phyloP scores from a whole-genome alignment of 1,139 yeast species.

The Pneumocystis murina region DNA sequence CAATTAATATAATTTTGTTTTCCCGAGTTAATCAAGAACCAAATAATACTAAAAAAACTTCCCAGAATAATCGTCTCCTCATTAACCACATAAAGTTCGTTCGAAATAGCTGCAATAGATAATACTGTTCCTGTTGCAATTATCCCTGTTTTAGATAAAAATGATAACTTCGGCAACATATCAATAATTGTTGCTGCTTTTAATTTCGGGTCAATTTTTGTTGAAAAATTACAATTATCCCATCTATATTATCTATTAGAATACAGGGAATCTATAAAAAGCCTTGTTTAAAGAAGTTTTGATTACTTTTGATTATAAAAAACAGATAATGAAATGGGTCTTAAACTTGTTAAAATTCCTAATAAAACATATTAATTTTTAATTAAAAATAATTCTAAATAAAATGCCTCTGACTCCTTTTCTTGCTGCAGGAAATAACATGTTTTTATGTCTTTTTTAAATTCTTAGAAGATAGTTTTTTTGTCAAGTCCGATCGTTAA shows the following conservation, averaged over 20 bases:
- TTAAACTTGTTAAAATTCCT: background rate
- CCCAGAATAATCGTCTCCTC: conserved; percentile 80
- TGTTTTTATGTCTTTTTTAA: background rate
- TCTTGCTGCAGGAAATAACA: background rate
- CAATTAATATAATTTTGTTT: conserved; percentile 92
- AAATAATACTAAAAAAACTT: conserved; percentile 64
- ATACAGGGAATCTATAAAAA: background rate
- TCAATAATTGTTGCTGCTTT: conserved; percentile 83
- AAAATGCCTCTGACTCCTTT: background rate
- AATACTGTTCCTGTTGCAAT: conserved; percentile 93
- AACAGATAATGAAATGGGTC: background rate
- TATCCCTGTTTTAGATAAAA: conserved; percentile 83
- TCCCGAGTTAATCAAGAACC: conserved; percentile 66
- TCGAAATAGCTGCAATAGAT: conserved; percentile 81
- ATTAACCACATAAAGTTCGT: conserved; percentile 81
- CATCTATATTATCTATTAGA: background rate
- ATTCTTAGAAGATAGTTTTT: too few relatives aligned
- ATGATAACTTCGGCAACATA: conserved; percentile 83
- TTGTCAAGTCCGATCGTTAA: too few relatives aligned
- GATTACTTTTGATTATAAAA: background rate
- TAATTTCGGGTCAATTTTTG: conserved; percentile 55
- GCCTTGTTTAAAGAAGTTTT: background rate
- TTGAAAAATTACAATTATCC: background rate
- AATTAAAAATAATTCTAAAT: background rate
- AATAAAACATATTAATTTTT: background rate